Evolutionary conservation across 306 rosid genomes (phyloP).

Genomic region (Vicia villosa): DNA sequence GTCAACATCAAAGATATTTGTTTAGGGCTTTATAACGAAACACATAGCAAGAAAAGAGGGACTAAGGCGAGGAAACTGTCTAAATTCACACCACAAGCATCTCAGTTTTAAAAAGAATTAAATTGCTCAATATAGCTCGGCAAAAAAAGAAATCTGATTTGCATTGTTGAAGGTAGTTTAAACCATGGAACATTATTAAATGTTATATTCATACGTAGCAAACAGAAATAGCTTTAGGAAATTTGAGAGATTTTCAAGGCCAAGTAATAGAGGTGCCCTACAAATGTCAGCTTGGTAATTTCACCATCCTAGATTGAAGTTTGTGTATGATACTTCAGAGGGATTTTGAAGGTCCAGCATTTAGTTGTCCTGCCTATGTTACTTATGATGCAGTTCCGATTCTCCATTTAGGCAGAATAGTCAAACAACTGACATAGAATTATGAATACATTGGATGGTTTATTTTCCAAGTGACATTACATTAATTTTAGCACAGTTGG

Average conservation of each 20-base stretch:
- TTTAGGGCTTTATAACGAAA: slow-evolving; percentile 11
- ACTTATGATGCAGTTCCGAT: slow-evolving; percentile 3
- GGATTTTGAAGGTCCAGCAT: not conserved
- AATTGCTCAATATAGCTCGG: slow-evolving; percentile 11
- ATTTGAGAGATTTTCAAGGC: slow-evolving; percentile 1
- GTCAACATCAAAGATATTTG: slow-evolving; percentile 9
- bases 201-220: slow-evolving; percentile 8
- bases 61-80: slow-evolving; percentile 13
- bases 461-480: slow-evolving; percentile 5
- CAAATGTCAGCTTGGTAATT: slow-evolving; percentile 14
- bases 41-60: slow-evolving; percentile 12
- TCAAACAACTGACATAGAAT: slow-evolving; percentile 10
- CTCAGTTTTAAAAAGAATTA: not conserved
- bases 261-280: slow-evolving; percentile 5
- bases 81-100: slow-evolving; percentile 5
- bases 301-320: slow-evolving; percentile 2
- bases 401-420: too few relatives aligned
- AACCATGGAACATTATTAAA: slow-evolving; percentile 31
- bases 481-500: slow-evolving; percentile 18
- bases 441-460: slow-evolving; percentile 9
- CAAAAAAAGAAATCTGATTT: slow-evolving; percentile 29
- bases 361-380: slow-evolving; percentile 7
- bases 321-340: slow-evolving; percentile 17
- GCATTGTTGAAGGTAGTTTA: slow-evolving; percentile 30
- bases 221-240: slow-evolving; percentile 8